Evolutionary conservation across 352 stramenopile genomes (phyloP), one percentile per base, ranked within the genome.

Genomic region (Pseudoperonospora humuli): DNA sequence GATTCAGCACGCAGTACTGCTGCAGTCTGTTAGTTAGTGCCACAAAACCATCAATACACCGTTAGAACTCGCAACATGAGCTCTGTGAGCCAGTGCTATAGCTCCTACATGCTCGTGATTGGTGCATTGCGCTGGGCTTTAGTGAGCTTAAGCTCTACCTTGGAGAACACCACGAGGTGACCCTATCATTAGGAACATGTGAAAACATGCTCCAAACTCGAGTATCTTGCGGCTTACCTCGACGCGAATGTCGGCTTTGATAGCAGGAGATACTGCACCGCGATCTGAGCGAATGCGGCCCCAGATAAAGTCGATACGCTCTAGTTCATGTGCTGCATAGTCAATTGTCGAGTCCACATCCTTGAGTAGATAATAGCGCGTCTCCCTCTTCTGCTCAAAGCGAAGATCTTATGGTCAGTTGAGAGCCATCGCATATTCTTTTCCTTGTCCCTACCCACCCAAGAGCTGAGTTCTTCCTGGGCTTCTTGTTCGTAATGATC

Each of bases 271-370:
- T 13, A 53, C 27, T 13, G 52, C 60, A 11, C 59, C 45, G 15
- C 73, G 74, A 33, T 75, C 73, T 33, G 80, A 77, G 14, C 78
- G 78, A 39, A 90, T 90, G 44, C 73, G 64, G 5, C 78, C 75
- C 75, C 78, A 90, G 23, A 90, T 67, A 46, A 90, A 83, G 47
- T 90, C 75, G n/a, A 90, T 68, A 14, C 71, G 78, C 52, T 90
- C 78, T 7, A 90, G 54, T 42, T 90, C 78, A 11, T 78, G 64
- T 31, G 73, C 50, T 21, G 74, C 72, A 14, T 59, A 67, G 29
- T 72, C 54, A 14, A 84, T 54, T 10, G 69, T 54, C 20, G 67
- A 64, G 44, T 68, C 54, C 6, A 81, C 73, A 37, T 83, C 66
- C 46, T 77, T 73, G 31, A 74, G 54, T 38, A 88, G 45, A 43